Base-by-base conservation (phyloP, 2,329 filamentous ascomycete species). In the Colletotrichum echinochloae region DNA sequence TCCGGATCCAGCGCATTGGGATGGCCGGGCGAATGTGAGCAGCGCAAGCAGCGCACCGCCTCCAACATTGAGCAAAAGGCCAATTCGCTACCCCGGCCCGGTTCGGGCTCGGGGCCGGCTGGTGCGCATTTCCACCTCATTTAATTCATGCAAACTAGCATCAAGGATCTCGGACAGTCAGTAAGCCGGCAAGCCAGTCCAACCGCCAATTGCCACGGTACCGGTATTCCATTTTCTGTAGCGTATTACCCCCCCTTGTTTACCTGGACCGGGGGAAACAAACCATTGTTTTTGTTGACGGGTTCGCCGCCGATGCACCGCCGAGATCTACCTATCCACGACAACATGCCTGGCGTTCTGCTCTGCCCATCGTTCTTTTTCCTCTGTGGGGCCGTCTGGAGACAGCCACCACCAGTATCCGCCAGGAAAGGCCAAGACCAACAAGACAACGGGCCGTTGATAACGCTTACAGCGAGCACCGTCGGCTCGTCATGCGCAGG, bases 71-170 rank as follows among this genome's bases (percentile, higher is more conserved):
- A 66, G 66, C 64, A 61, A 57, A 57, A 57, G 56, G 52, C 57
- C 56, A 70, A 59, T 54, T 67, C 64, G 64, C 51, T 70, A 20
- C 44, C 57, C 63, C 67, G 64, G 62, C 67, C 67, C 59, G 52
- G 64, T 49, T 60, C 64, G 57, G 67, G 51, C 64, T 70, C 57
- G 64, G 64, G 57, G 41, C 64, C 64, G 67, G 64, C 57, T 62
- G 67, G 67, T 62, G 64, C 46, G 57, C 64, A 67, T 54, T 70
- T 70, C 67, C 67, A 67, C 67, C 67, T 67, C 67, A 70, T 70
- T 62, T 67, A 54, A 52, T 72, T 73, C 70, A 73, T 73, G 72
- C 72, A 37, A 60, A 18, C 70, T 69, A 71, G 72, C 72, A 72
- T 73, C 72, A 72, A 66, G 72, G 72, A 64, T 73, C 65, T 62